A percentile compares a stretch with the other conserved stretches of the same genome.
Conservation (phyloP, 2,329 filamentous ascomycete genomes). For the Phaeophleospora eucalypticola region DNA sequence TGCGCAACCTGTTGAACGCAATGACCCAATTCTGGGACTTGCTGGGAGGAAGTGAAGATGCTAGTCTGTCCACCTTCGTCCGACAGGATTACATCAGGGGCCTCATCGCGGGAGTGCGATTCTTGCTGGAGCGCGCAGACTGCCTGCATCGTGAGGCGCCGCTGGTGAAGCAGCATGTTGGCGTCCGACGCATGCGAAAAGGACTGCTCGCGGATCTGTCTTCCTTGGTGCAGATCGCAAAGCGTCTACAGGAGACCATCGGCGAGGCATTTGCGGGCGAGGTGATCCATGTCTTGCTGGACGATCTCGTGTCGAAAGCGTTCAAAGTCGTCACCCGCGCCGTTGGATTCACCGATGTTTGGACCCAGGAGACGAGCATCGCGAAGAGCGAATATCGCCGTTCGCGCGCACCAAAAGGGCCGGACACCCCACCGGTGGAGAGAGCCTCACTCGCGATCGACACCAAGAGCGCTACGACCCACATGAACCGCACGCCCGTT, state of each 20-base stretch:
- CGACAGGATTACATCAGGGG: conserved; percentile 93
- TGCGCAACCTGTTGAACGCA: conserved; percentile 78
- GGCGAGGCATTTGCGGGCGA: conserved; percentile 49
- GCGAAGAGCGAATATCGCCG: conserved; percentile 3
- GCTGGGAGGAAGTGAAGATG: conserved; percentile 61
- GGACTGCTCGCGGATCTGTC: conserved; percentile 85
- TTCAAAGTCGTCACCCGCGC: conserved; percentile 92
- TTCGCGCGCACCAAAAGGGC: conserved; percentile 2
- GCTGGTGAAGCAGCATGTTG: conserved; percentile 70
- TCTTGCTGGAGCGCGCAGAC: conserved; percentile 79
- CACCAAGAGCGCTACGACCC: conserved; percentile 2
- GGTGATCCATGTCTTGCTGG: conserved; percentile 70
- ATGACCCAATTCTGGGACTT: conserved; percentile 91
- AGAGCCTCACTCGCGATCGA: conserved; percentile 13
- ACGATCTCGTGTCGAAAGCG: conserved; percentile 88
- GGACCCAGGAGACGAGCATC: conserved; percentile 45
- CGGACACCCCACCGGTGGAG: conserved; percentile 4
- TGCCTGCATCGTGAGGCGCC: conserved; percentile 79
- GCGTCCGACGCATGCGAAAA: conserved; percentile 76
- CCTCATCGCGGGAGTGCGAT: conserved; percentile 87
- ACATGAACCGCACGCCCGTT: conserved; percentile 6
- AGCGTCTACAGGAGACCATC: conserved; percentile 73
- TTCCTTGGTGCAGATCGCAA: conserved; percentile 81
- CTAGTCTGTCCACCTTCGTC: conserved; percentile 72
- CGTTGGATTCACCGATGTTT: conserved; percentile 82